Evolutionary conservation across 2,329 filamentous ascomycete species (phyloP).

Genomic region (Colletotrichum viniferum): DNA sequence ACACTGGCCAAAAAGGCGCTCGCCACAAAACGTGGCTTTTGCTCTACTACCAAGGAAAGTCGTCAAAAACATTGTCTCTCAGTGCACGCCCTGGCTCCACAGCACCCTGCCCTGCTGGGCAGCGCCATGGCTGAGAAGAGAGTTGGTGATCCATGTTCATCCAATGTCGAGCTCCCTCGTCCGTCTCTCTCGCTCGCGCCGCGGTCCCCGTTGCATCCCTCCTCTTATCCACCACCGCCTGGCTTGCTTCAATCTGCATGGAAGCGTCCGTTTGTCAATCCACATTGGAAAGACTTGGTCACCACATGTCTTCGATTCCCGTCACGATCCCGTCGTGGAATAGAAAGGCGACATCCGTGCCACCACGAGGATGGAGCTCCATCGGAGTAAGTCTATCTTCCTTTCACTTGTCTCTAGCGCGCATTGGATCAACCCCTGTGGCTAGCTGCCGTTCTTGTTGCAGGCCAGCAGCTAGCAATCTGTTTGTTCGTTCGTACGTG

Average conservation of each 20-base stretch:
- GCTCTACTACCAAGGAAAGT: not conserved
- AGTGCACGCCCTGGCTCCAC: constrained; percentile 2
- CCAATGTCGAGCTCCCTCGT: not conserved
- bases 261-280: not conserved
- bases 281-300: not conserved
- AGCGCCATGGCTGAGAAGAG: not conserved
- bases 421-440: not conserved
- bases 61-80: constrained; percentile 3
- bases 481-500: constrained; percentile 1
- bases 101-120: not conserved
- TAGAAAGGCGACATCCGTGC: not conserved
- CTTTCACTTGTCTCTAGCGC: not conserved
- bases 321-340: not conserved
- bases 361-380: not conserved
- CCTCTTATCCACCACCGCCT: not conserved
- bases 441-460: not conserved
- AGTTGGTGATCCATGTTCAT: constrained; percentile 11
- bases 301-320: not conserved
- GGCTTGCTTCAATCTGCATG: not conserved
- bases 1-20: not conserved
- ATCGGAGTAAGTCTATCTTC: not conserved
- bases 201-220: not conserved
- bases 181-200: not conserved
- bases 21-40: constrained; percentile 17
- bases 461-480: not conserved